Evolutionary conservation across 345 rosid genomes (phyloP).

Genomic region (Geranium rotundifolium): DNA sequence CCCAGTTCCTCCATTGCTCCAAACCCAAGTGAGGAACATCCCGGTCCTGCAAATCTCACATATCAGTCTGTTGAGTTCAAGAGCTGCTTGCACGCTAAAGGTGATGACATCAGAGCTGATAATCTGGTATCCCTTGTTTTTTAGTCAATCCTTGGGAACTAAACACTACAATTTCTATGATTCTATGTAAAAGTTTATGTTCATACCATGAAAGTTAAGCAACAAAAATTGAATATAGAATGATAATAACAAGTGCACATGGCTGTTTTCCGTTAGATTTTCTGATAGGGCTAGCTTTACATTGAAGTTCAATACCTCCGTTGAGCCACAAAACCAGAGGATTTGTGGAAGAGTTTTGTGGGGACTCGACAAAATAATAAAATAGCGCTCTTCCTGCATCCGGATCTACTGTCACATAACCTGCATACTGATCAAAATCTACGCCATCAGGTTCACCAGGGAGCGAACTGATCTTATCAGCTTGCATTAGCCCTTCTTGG

Average conservation of each 20-base stretch:
- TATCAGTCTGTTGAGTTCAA: background rate
- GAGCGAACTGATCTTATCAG: constrained; percentile 17
- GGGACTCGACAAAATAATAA: constrained; percentile 33
- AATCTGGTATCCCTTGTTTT: background rate
- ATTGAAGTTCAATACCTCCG: constrained; percentile 15
- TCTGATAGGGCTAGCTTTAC: background rate
- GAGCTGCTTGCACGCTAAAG: too few relatives aligned
- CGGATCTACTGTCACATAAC: constrained; percentile 26
- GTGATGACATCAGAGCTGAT: too few relatives aligned
- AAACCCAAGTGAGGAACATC: constrained; percentile 41
- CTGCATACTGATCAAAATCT: constrained; percentile 28
- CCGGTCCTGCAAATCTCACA: constrained; percentile 13
- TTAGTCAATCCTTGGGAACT: background rate
- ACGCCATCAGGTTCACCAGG: constrained; percentile 30
- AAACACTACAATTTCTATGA: background rate
- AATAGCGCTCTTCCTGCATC: constrained; percentile 22
- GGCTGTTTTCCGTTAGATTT: too few relatives aligned
- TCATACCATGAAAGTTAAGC: background rate
- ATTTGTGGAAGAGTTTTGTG: constrained; percentile 24
- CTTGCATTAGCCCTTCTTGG: constrained; percentile 18
- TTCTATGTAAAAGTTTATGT: too few relatives aligned
- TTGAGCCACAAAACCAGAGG: constrained; percentile 36
- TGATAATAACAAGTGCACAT: background rate
- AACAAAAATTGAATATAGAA: background rate
- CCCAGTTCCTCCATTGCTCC: constrained; percentile 51